A percentile compares a stretch with the other conserved stretches of the same genome.
Conservation (phyloP, 2,329 filamentous ascomycete genomes). For the Alternaria sp. region DNA sequence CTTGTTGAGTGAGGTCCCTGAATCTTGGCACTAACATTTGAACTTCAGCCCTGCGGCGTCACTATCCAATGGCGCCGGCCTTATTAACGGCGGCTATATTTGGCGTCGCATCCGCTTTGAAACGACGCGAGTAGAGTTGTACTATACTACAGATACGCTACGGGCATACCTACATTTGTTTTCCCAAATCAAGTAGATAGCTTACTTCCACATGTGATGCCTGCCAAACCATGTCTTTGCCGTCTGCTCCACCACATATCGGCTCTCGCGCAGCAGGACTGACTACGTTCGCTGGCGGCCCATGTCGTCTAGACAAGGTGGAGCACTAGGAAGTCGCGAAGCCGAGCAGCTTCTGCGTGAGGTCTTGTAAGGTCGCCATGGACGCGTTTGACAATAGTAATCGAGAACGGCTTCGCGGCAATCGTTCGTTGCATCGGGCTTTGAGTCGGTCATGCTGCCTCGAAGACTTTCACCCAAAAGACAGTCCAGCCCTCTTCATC, state of each 20-base stretch:
- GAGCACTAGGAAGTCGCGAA: not conserved
- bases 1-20: constrained; percentile 29
- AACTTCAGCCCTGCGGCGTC: constrained; percentile 9
- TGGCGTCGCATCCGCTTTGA: constrained; percentile 1
- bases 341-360: not conserved
- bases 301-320: not conserved
- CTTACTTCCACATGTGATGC: not conserved
- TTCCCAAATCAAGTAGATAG: not conserved
- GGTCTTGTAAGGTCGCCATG: not conserved
- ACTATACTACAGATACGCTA: not conserved
- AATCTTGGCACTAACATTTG: constrained; percentile 32
- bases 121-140: not conserved
- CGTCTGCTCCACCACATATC: not conserved
- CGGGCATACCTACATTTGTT: not conserved
- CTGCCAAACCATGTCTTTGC: not conserved
- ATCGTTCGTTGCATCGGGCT: not conserved
- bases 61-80: constrained; percentile 18
- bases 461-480: constrained; percentile 68
- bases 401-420: not conserved
- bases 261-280: not conserved
- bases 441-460: not conserved
- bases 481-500: constrained; percentile 81
- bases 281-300: not conserved
- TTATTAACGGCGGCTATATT: constrained; percentile 15
- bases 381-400: not conserved